phyloP scores from a whole-genome alignment of 1,284 basidiomycete species.

The Fistulinella staudtii region DNA sequence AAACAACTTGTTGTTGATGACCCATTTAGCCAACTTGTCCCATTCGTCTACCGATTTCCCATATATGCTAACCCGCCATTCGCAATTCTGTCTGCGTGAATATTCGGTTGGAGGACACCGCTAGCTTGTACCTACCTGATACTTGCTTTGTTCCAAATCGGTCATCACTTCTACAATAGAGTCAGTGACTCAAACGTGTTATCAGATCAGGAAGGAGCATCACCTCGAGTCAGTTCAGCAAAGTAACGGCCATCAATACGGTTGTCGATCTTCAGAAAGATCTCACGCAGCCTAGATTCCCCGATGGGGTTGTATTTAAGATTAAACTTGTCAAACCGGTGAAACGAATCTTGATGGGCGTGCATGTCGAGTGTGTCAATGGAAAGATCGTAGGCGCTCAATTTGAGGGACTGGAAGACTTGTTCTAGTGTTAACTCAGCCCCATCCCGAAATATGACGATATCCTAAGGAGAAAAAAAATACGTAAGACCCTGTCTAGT shows the following conservation, averaged over 20 bases:
- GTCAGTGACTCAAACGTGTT: neutral
- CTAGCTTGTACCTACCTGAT: conserved; percentile 69
- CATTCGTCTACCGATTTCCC: conserved; percentile 82
- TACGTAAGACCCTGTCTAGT: neutral
- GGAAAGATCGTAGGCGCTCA: conserved; percentile 96
- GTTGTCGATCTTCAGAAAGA: conserved; percentile 99
- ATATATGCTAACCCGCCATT: conserved; percentile 97
- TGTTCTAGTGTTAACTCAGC: conserved; percentile 86
- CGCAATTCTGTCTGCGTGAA: conserved; percentile 64
- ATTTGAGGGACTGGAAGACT: conserved; percentile 92
- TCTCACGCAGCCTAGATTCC: conserved; percentile 92
- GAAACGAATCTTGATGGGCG: conserved; percentile 95
- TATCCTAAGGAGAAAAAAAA: conserved; percentile 65
- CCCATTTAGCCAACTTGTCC: conserved; percentile 98
- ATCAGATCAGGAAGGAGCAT: conserved; percentile 1
- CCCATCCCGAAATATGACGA: conserved; percentile 94
- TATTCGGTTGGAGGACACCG: neutral
- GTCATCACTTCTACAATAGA: conserved; percentile 79
- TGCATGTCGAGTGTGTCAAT: conserved; percentile 99
- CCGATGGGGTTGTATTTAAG: conserved; percentile 93
- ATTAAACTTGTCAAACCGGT: conserved; percentile 97
- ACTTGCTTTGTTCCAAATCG: conserved; percentile 97
- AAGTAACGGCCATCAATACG: conserved; percentile 89
- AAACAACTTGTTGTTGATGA: conserved; percentile 88
- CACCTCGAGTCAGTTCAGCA: conserved; percentile 91